A percentile compares a stretch with the other conserved stretches of the same genome.
phyloP scores from a whole-genome alignment of 1,139 yeast species.

The Hansenula sp. region DNA sequence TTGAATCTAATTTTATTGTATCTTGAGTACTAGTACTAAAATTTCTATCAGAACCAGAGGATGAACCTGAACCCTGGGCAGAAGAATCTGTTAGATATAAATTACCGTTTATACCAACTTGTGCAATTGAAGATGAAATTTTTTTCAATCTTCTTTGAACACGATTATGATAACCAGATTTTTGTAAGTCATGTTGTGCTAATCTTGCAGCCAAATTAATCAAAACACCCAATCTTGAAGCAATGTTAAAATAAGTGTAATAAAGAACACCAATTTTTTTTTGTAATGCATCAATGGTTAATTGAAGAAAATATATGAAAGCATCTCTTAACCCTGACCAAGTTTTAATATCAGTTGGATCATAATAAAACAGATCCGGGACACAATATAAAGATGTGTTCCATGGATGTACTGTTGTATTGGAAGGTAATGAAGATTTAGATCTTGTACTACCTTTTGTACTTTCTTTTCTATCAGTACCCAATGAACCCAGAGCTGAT shows the following conservation, averaged over 20 bases:
- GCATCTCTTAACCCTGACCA: slow-evolving; percentile 53
- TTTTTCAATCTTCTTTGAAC: slow-evolving; percentile 45
- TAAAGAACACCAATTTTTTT: slow-evolving; percentile 48
- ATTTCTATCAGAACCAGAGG: slow-evolving; percentile 12
- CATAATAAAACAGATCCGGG: slow-evolving; percentile 46
- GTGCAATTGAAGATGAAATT: slow-evolving; percentile 50
- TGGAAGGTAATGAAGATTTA: slow-evolving; percentile 14
- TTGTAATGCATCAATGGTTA: slow-evolving; percentile 43
- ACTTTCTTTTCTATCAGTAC: slow-evolving; percentile 14
- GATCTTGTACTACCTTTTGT: slow-evolving; percentile 11
- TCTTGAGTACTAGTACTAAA: slow-evolving; percentile 25
- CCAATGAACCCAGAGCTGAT: slow-evolving; percentile 11
- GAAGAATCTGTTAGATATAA: slow-evolving; percentile 39
- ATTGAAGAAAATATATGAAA: slow-evolving; percentile 41
- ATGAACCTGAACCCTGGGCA: slow-evolving; percentile 6
- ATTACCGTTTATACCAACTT: slow-evolving; percentile 55
- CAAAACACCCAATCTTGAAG: slow-evolving; percentile 44
- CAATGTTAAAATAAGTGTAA: slow-evolving; percentile 44
- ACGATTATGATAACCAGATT: slow-evolving; percentile 39
- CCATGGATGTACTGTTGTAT: slow-evolving; percentile 22
- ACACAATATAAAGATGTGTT: slow-evolving; percentile 21
- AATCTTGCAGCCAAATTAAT: slow-evolving; percentile 50
- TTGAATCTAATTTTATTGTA: slow-evolving; percentile 14
- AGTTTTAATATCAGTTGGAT: slow-evolving; percentile 49
- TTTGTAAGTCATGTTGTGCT: slow-evolving; percentile 43